phyloP scores from a whole-genome alignment of 331 rosid species.

The Spiraea crenata region DNA sequence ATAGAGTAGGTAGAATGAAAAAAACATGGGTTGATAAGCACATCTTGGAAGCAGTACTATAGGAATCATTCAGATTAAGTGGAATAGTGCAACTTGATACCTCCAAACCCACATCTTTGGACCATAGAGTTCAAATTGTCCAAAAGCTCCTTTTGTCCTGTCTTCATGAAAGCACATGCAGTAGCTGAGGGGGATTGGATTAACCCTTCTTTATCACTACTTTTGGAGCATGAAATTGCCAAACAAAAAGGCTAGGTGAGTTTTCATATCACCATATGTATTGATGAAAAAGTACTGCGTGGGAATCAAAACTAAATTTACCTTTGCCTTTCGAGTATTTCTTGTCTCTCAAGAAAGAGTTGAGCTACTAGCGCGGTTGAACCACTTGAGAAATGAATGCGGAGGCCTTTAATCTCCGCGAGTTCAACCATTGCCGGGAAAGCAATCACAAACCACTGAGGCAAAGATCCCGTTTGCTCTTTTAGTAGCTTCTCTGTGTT shows the following conservation, averaged over 20 bases:
- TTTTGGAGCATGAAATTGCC: too few relatives aligned
- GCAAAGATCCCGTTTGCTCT: slow-evolving; percentile 13
- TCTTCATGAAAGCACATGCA: slow-evolving; percentile 20
- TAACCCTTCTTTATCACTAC: not conserved
- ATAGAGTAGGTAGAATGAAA: too few relatives aligned
- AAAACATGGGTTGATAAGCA: too few relatives aligned
- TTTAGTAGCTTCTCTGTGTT: slow-evolving; percentile 7
- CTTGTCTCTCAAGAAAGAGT: slow-evolving; percentile 6
- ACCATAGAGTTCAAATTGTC: not conserved
- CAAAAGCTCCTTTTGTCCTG: slow-evolving; percentile 5
- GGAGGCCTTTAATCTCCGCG: slow-evolving; percentile 15
- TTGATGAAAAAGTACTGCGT: too few relatives aligned
- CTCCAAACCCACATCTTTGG: slow-evolving; percentile 9
- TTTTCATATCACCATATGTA: too few relatives aligned
- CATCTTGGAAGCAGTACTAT: not conserved
- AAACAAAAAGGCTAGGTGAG: too few relatives aligned
- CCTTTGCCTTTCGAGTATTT: not conserved
- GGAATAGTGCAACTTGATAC: not conserved
- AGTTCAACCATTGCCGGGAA: slow-evolving; percentile 18
- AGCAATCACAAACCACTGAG: slow-evolving; percentile 8
- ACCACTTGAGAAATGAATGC: not conserved
- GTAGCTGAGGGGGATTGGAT: slow-evolving; percentile 19
- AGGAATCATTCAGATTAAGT: too few relatives aligned
- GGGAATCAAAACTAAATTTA: not conserved
- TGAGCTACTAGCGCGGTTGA: not conserved